Percentiles rank a stretch among this genome's conserved stretches.
These are phyloP conservation scores for Termitomyces eurrhizus DNA, from an alignment of 768 basidiomycete genomes.

Conservation along the genomic window DNA sequence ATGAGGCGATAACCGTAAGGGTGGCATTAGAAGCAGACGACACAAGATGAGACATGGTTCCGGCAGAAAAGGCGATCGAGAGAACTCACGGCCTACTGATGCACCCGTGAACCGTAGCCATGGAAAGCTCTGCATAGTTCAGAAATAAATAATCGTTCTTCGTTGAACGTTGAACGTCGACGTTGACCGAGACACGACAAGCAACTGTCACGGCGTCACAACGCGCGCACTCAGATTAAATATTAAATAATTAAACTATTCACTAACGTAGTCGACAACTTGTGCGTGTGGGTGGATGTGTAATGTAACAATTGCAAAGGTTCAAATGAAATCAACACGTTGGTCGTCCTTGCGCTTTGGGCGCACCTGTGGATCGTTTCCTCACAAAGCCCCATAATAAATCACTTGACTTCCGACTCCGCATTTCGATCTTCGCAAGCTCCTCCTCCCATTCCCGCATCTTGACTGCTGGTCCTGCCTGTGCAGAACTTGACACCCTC, in stretches of 20 bases:
- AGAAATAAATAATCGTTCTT: not conserved
- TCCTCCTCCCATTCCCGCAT: conserved; percentile 78
- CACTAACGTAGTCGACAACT: not conserved
- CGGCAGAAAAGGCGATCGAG: conserved; percentile 6
- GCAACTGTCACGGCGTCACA: conserved; percentile 1
- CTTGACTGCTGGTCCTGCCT: conserved; percentile 31
- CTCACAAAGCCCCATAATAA: conserved; percentile 37
- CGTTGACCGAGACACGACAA: not conserved
- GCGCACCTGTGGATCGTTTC: conserved; percentile 24
- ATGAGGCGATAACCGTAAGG: conserved; percentile 6
- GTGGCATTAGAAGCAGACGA: conserved; percentile 5
- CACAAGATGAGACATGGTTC: conserved; percentile 8
- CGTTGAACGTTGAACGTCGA: not conserved
- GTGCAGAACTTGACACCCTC: conserved; percentile 24
- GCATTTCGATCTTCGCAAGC: conserved; percentile 63
- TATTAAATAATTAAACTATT: not conserved
- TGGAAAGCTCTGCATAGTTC: conserved; percentile 48
- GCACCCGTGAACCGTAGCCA: conserved; percentile 50
- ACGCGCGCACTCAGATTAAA: not conserved
- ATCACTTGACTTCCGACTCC: conserved; percentile 50
- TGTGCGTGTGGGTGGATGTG: not conserved
- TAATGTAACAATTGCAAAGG: not conserved
- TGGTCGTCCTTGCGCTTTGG: conserved; percentile 12
- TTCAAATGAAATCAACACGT: not conserved
- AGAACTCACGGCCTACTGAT: conserved; percentile 47